Evolutionary conservation across 192 early-diverging fungal species (phyloP), one percentile per base, ranked within the genome.

Genomic region (Cetraspora pellucida): DNA sequence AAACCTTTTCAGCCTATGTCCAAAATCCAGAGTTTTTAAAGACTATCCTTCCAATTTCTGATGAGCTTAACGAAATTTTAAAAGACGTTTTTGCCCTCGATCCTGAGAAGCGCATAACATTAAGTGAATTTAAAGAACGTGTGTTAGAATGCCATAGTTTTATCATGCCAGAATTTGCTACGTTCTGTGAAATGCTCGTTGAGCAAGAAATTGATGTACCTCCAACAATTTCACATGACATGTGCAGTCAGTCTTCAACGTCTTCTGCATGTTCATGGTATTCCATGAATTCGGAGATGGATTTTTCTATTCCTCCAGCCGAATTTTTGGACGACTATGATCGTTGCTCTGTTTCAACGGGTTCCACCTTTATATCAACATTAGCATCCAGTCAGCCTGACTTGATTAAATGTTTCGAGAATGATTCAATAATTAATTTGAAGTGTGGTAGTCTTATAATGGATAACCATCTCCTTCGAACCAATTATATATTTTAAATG

Each of bases 21-120:
- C 71, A 59, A 54, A 74, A 85, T n/a, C 85, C 85, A 54, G 82
- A 91, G 74, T 91, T 91, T 78, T 88, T 93, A 44, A 86, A 89
- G 59, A 81, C 81, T 9, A 90, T 91, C 28, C 82, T 90, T 2
- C 78, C 81, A 0, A 82, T 93, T 28, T 91, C 91, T 5, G 79
- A 81, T 7, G 89, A 87, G 21, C 86, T 91, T 17, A 87, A 89
- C 28, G 86, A 86, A 30, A 88, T 86, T 23, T 72, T 88, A 47
- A 78, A 80, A 21, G 54, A 79, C 17, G 74, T 84, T 2, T 88
- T 88, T 67, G 81, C 80, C 50, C 78, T 88, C 9, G 82, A 83
- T 69, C 87, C 87, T 25, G 55, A 64, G 25, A 77, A 75, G 45
- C 82, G 87, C 17, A 86, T 86, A 21, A 73, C 80, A 1, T 52